These are phyloP conservation scores for Avicennia marina DNA, from an alignment of 257 asterid species.

Conservation along the genomic window DNA sequence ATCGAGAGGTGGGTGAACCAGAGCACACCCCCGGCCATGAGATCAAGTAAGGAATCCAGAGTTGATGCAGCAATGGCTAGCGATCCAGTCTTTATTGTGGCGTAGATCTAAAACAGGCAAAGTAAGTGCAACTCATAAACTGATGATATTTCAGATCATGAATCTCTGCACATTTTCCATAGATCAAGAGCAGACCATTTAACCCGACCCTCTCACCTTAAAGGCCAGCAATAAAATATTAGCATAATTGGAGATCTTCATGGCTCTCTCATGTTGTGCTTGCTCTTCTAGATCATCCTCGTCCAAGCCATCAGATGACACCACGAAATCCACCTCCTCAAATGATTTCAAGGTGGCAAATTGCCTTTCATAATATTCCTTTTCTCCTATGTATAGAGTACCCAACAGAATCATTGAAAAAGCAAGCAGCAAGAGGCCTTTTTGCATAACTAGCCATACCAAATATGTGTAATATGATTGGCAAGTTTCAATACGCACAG, in stretches of 20 bases:
- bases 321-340: conserved; percentile 60
- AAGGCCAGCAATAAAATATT: conserved; percentile 62
- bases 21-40: conserved; percentile 92
- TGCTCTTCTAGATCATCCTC: conserved; percentile 64
- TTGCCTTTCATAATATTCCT: conserved; percentile 76
- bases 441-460: conserved; percentile 3
- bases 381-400: conserved; percentile 45
- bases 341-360: conserved; percentile 72
- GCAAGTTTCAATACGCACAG: no score
- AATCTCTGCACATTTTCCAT: no score
- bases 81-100: conserved; percentile 73
- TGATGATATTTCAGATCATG: background rate
- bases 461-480: no score
- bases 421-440: background rate
- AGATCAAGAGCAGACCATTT: no score
- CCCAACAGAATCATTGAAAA: background rate
- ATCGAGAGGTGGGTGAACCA: conserved; percentile 85
- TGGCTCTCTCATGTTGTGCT: conserved; percentile 74
- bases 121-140: background rate
- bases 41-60: conserved; percentile 90
- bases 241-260: conserved; percentile 80
- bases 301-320: conserved; percentile 37
- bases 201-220: conserved; percentile 42
- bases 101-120: conserved; percentile 46
- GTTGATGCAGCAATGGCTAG: conserved; percentile 96